Evolutionary conservation across 805 yeast genomes (phyloP), one percentile per base, ranked within the genome.

Genomic region (Ogataea ramenticola): DNA sequence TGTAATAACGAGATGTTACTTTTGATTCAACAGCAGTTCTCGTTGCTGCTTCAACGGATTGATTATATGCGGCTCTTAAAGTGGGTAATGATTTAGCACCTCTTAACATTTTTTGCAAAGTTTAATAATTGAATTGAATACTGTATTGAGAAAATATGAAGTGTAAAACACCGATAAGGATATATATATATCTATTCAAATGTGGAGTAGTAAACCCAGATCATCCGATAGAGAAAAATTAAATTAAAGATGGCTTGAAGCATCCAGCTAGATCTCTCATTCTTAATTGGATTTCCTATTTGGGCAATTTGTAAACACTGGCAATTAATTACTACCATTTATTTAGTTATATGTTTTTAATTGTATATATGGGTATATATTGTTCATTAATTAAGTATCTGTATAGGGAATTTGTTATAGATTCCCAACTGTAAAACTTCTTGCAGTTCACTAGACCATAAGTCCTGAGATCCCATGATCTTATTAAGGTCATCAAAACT

Each of bases 31-130:
- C 17, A 9, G 31, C 35, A 32, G 42, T 14, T 7, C 39, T 34
- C 30, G 36, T 24, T 40, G 49, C 52, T 10, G 45, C 45, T 20
- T 45, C 50, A 9, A 54, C 30, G 11, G 58, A 48, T 37, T 56
- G 62, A 38, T 57, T 57, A 42, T 50, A 56, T 12, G 60, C 53
- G 11, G 56, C 48, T 35, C 66, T 53, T 38, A 64, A 51, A 4
- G 62, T 51, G 12, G 67, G 67, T 22, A 62, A 46, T 17, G 66
- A 62, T 50, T 58, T 60, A 16, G 60, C 66, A 9, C 56, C 49
- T 61, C 66, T 62, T n/a, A 64, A 48, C 61, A 60, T 58, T 24
- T 15, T n/a, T n/a, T n/a, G n/a, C n/a, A n/a, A n/a, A n/a, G n/a
- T n/a, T n/a, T n/a, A n/a, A n/a, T n/a, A n/a, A n/a, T n/a, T n/a